Base-by-base conservation (phyloP, 371 early-diverging fungal species). In the Circinella umbellata region DNA sequence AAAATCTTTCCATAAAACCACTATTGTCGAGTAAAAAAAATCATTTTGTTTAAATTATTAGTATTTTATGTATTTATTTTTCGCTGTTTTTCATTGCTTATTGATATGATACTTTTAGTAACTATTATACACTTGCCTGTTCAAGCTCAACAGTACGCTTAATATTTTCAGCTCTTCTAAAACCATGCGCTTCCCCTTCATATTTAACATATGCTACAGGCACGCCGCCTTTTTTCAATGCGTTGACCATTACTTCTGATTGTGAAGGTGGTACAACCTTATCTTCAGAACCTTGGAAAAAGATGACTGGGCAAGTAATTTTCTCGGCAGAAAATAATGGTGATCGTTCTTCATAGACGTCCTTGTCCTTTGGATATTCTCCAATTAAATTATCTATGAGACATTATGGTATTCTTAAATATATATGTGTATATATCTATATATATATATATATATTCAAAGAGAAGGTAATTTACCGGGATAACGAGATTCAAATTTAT, bases 221-320 rank as follows among this genome's bases (percentile, higher is more conserved):
- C 0, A 91, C 69, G 11, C 87, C 87, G 6, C 87, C 87, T 37
- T 86, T 65, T 63, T 83, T 84, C 53, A 94, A 71, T 9, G 90
- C 89, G 18, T 88, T 76, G 7, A 91, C 92, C 87, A 94, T 92
- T 51, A 86, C 70, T 72, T 90, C 88, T 9, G 94, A 81, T 74
- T 94, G 94, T 38, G 87, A 88, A 18, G 91, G 90, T 48, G 92
- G 94, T 13, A 94, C 94, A 5, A 93, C 89, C 69, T 88, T 87
- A 69, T 94, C 94, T n/a, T 90, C 90, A 13, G 76, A 49, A 1
- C 94, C 94, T 70, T 94, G 94, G 82, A 92, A 86, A 67, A 94
- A 88, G 9, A 92, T 86, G 37, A 86, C 87, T 9, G 94, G 91
- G 59, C 89, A 88, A 10, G 76, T 76, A 63, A 93, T 85, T 37